Evolutionary conservation across 805 yeast species (phyloP).

Genomic region (Ogataea pignaliae): DNA sequence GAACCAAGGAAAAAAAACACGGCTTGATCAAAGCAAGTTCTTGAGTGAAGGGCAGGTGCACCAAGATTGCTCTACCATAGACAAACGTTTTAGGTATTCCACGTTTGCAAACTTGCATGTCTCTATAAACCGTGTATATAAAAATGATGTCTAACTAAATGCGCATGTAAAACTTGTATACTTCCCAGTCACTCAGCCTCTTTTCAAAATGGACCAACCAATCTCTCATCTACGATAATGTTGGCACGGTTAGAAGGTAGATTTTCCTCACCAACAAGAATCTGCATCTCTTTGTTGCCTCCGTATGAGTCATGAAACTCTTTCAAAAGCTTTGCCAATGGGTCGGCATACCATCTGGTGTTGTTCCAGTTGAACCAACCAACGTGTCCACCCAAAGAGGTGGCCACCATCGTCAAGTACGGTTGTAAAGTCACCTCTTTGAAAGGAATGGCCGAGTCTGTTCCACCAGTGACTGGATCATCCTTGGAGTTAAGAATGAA

Average conservation of each 20-base stretch:
- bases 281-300: not conserved
- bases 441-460: conserved; percentile 41
- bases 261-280: conserved; percentile 3
- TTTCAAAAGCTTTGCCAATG: conserved; percentile 37
- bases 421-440: conserved; percentile 54
- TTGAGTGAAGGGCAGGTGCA: no score
- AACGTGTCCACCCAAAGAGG: conserved; percentile 74
- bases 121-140: no score
- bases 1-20: no score
- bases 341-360: conserved; percentile 61
- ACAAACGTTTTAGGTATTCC: no score
- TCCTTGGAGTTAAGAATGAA: conserved; percentile 62
- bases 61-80: no score
- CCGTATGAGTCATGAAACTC: conserved; percentile 17
- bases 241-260: conserved; percentile 9
- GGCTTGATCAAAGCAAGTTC: no score
- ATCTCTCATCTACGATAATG: conserved; percentile 13
- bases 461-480: conserved; percentile 65
- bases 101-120: no score
- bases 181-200: no score
- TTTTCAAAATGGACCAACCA: conserved; percentile 11
- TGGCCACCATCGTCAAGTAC: conserved; percentile 49
- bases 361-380: conserved; percentile 68
- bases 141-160: no score
- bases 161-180: no score